phyloP scores from a whole-genome alignment of 2,329 filamentous ascomycete genomes.

The Aspergillus neotritici region DNA sequence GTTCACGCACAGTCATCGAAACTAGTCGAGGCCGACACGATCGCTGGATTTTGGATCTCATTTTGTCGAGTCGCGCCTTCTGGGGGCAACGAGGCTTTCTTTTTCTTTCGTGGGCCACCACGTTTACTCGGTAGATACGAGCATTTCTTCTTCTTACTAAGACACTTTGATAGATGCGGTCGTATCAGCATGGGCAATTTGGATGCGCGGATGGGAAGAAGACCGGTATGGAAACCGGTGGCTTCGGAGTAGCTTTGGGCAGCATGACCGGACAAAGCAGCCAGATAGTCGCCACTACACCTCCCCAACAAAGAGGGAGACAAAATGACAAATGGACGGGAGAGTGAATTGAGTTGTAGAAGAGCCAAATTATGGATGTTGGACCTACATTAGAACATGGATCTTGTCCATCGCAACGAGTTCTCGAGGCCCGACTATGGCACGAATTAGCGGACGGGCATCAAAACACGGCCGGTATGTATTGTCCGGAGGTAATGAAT shows the following conservation, averaged over 20 bases:
- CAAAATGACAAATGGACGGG: not conserved
- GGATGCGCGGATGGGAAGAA: too few species aligned
- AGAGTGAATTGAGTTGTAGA: not conserved
- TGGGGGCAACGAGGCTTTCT: conserved; percentile 21
- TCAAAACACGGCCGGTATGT: conserved; percentile 5
- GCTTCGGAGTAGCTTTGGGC: too few species aligned
- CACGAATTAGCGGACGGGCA: conserved; percentile 6
- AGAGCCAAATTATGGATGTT: not conserved
- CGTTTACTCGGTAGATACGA: conserved; percentile 41
- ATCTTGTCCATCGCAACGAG: conserved; percentile 41
- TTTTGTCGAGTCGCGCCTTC: conserved; percentile 18
- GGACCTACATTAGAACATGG: conserved; percentile 40
- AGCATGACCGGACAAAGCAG: too few species aligned
- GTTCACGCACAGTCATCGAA: conserved; percentile 30
- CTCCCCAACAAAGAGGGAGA: not conserved
- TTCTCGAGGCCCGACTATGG: conserved; percentile 38
- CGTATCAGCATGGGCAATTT: conserved; percentile 6
- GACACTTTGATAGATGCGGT: conserved; percentile 27
- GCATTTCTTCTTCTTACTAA: conserved; percentile 36
- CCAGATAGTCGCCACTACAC: too few species aligned
- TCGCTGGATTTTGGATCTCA: conserved; percentile 16
- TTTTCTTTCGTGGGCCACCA: conserved; percentile 41
- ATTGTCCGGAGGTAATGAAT: conserved; percentile 4
- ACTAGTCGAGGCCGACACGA: conserved; percentile 17
- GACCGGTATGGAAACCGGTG: too few species aligned